Evolutionary conservation across 352 stramenopile species (phyloP), one percentile per base, ranked within the genome.

Genomic region (Phytophthora tubulina): DNA sequence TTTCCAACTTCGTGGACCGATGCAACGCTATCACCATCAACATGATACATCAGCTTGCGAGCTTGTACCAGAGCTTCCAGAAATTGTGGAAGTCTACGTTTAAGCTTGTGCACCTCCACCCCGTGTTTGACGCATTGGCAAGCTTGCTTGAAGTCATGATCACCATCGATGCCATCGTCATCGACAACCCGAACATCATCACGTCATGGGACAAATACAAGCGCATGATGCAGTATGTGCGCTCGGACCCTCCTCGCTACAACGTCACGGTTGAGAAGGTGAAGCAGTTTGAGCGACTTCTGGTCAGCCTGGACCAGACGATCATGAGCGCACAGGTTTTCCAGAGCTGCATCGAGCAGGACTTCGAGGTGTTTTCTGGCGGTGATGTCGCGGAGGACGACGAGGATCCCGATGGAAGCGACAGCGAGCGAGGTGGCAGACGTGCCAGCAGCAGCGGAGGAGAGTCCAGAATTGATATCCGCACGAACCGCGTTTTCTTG

Each of bases 201-300:
- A 90, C 77, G 17, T 85, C 90, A 11, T 98, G 92, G 92, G 89
- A 95, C 67, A 94, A 91, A 53, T 98, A 96, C 77, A 97, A 98
- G 74, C 86, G 86, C 58, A 96, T 97, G 88, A 94, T 97, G 87
- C 86, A 96, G 64, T 96, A 93, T 50, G 85, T 95, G 17, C 86
- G 91, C n/a, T 84, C 88, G 3, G 90, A 97, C 39, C 90, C 90
- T 13, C 70, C 80, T 5, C 78, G 88, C 2, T 95, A 96, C 78
- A 93, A 94, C 59, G 83, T 95, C 45, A 94, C 87, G 3, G 89
- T 90, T 8, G 85, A 95, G 14, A 85, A 90, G 50, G 85, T 97
- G 33, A 92, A 92, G 68, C 81, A 93, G 33, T 97, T 97, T 70
- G 91, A 97, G 55, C 80, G 85, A 3, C 68, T 98, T 27, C 65